Evolutionary conservation across 495 filamentous ascomycete species (phyloP).

Genomic region (Glonium stellatum): DNA sequence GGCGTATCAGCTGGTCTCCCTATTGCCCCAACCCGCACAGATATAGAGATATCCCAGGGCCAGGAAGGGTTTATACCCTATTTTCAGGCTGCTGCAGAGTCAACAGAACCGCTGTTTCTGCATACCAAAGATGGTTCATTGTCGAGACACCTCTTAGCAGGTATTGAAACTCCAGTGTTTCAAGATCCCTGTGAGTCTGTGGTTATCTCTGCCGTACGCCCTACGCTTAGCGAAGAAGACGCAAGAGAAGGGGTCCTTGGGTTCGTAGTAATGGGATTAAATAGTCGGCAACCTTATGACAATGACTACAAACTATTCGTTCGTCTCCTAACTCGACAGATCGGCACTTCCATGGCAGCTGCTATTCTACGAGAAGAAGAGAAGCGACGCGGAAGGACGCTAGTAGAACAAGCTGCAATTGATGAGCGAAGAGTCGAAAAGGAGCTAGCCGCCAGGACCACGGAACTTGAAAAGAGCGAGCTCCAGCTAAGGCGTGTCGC

Average conservation of each 20-base stretch:
- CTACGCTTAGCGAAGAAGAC: background rate
- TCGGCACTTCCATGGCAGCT: constrained; percentile 16
- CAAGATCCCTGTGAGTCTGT: constrained; percentile 11
- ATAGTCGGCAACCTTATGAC: constrained; percentile 22
- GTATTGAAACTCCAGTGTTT: constrained; percentile 13
- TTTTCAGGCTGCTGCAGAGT: background rate
- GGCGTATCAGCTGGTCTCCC: background rate
- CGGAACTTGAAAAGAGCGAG: constrained; percentile 9
- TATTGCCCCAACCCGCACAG: background rate
- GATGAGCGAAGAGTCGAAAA: constrained; percentile 12
- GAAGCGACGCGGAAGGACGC: constrained; percentile 5
- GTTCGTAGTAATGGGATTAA: constrained; percentile 25
- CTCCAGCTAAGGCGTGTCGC: background rate
- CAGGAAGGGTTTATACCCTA: constrained; percentile 3
- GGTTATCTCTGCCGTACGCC: constrained; percentile 12
- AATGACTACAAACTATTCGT: constrained; percentile 19
- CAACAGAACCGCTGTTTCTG: constrained; percentile 1
- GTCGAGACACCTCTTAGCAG: constrained; percentile 1
- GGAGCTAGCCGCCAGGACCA: constrained; percentile 8
- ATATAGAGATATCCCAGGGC: background rate
- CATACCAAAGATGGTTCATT: constrained; percentile 7
- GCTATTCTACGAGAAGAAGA: constrained; percentile 23
- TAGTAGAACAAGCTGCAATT: constrained; percentile 13
- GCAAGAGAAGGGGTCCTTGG: constrained; percentile 4
- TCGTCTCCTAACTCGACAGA: constrained; percentile 7